Evolutionary conservation across 345 rosid species (phyloP).

Genomic region (Lagerstroemia speciosa): DNA sequence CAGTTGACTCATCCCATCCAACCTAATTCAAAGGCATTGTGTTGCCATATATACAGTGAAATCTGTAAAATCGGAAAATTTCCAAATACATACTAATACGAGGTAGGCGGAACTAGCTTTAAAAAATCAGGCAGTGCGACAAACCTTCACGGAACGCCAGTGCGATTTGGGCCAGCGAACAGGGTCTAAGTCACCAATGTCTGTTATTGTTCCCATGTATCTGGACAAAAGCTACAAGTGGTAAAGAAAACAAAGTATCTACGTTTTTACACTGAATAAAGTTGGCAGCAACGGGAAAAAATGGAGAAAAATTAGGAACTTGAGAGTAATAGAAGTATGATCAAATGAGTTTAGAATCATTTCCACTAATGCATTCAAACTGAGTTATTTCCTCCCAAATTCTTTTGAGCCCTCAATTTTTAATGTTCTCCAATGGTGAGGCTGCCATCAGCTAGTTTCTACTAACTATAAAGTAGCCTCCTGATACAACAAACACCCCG

Average conservation of each 20-base stretch:
- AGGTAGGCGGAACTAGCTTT: not conserved
- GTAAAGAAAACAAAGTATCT: no score
- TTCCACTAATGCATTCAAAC: not conserved
- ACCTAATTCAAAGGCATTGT: constrained; percentile 21
- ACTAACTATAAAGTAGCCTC: not conserved
- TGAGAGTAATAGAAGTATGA: not conserved
- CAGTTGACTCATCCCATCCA: constrained; percentile 53
- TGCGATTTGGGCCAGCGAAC: constrained; percentile 70
- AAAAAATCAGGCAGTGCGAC: constrained; percentile 1
- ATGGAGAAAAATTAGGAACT: not conserved
- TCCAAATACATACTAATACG: no score
- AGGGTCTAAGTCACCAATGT: constrained; percentile 56
- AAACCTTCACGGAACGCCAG: constrained; percentile 68
- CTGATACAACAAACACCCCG: not conserved
- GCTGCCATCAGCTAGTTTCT: not conserved
- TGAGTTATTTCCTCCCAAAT: not conserved
- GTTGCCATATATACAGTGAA: not conserved
- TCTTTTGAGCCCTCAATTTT: not conserved
- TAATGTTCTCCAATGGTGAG: not conserved
- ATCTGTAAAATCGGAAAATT: not conserved
- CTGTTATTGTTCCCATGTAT: constrained; percentile 74
- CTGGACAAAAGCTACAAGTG: constrained; percentile 13
- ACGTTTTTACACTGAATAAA: not conserved
- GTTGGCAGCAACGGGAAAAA: not conserved
- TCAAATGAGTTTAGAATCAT: not conserved